Percentiles rank a stretch among this genome's conserved stretches.
phyloP scores from a whole-genome alignment of 306 rosid genomes.

The Herpetospermum pedunculosum region DNA sequence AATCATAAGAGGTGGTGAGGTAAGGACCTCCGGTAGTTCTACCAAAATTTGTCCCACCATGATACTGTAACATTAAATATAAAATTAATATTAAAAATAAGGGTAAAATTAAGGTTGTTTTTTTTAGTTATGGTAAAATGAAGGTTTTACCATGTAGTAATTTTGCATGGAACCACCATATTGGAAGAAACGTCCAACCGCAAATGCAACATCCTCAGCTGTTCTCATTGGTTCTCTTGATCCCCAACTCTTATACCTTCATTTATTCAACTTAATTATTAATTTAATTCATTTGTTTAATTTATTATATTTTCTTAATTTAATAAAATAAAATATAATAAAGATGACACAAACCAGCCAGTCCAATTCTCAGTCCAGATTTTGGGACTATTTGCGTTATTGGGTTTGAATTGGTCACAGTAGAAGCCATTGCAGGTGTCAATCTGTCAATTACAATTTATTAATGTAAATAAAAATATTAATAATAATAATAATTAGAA shows the following conservation, averaged over 20 bases:
- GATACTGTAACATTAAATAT: no score
- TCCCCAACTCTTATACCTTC: conserved; percentile 53
- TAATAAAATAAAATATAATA: background rate
- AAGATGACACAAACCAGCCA: conserved; percentile 38
- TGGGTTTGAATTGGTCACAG: conserved; percentile 35
- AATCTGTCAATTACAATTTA: conserved; percentile 12
- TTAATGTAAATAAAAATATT: background rate
- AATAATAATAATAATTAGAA: background rate
- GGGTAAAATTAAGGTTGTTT: no score
- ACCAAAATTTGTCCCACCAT: conserved; percentile 52
- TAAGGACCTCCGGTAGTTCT: conserved; percentile 45
- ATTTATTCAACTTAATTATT: no score
- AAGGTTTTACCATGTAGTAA: conserved; percentile 57
- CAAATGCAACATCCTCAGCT: conserved; percentile 46
- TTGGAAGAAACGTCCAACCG: conserved; percentile 43
- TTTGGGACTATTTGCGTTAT: conserved; percentile 32
- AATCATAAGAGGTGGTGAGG: no score
- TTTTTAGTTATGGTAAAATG: no score
- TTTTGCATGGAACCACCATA: conserved; percentile 47
- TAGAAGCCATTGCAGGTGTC: conserved; percentile 51
- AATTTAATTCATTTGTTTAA: no score
- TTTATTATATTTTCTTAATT: background rate
- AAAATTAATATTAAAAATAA: no score
- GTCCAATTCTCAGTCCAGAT: conserved; percentile 62
- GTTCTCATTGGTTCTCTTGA: conserved; percentile 39